Percentiles rank a stretch among this genome's conserved stretches.
These are phyloP conservation scores for Scleroderma bovista DNA, from an alignment of 768 basidiomycete species.

Conservation along the genomic window DNA sequence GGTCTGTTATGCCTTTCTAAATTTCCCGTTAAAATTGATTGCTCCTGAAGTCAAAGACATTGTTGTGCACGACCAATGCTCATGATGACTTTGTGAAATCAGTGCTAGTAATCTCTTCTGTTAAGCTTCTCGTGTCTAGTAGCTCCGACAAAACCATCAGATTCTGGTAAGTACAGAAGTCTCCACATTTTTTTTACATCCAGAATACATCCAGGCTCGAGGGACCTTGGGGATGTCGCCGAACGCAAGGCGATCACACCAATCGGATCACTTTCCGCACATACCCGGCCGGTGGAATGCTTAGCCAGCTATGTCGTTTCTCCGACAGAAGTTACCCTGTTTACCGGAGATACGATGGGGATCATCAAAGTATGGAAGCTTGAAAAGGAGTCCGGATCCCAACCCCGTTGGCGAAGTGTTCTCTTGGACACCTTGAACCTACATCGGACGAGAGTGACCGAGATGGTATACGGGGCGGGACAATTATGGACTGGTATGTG, in stretches of 20 bases:
- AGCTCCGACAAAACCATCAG: slow-evolving; percentile 87
- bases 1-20: slow-evolving; percentile 35
- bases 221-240: slow-evolving; percentile 56
- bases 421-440: slow-evolving; percentile 52
- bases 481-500: slow-evolving; percentile 83
- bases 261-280: slow-evolving; percentile 69
- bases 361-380: slow-evolving; percentile 79
- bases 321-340: slow-evolving; percentile 48
- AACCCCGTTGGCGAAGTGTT: slow-evolving; percentile 46
- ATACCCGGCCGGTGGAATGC: slow-evolving; percentile 84
- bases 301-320: slow-evolving; percentile 52
- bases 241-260: slow-evolving; percentile 41
- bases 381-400: slow-evolving; percentile 31
- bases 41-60: slow-evolving; percentile 53
- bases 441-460: slow-evolving; percentile 83
- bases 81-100: slow-evolving; percentile 92
- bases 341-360: slow-evolving; percentile 92
- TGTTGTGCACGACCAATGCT: slow-evolving; percentile 66
- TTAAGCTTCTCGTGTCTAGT: slow-evolving; percentile 71
- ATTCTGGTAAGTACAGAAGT: slow-evolving; percentile 59
- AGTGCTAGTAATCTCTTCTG: slow-evolving; percentile 62
- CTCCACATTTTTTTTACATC: background rate
- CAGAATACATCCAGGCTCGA: slow-evolving; percentile 19
- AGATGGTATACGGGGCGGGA: slow-evolving; percentile 57
- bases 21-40: background rate